These are phyloP conservation scores for Ceratocystis ficicola DNA, from an alignment of 2,329 filamentous ascomycete genomes.

Conservation along the genomic window DNA sequence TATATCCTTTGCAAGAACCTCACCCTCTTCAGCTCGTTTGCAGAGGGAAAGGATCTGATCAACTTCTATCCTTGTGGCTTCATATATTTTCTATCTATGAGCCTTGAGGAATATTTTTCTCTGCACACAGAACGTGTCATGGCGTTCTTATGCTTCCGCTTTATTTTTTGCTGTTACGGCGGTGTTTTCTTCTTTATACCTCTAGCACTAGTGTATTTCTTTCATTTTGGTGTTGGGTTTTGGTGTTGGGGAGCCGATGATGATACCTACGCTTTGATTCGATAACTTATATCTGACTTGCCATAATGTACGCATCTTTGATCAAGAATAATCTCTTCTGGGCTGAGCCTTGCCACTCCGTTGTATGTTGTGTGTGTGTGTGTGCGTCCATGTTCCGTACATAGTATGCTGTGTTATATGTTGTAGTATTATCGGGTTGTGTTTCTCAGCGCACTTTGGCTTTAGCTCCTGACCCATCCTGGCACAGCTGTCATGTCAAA, in stretches of 20 bases:
- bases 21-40: not conserved
- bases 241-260: slow-evolving; percentile 17
- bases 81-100: slow-evolving; percentile 4
- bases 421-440: not conserved
- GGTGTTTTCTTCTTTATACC: slow-evolving; percentile 15
- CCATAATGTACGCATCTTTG: slow-evolving; percentile 16
- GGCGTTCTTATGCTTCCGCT: slow-evolving; percentile 1
- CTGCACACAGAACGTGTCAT: not conserved
- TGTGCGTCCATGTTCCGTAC: slow-evolving; percentile 3
- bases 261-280: slow-evolving; percentile 19
- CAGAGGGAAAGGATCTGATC: too few species aligned
- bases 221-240: slow-evolving; percentile 7
- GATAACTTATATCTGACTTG: slow-evolving; percentile 11
- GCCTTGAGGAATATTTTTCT: slow-evolving; percentile 7
- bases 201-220: slow-evolving; percentile 20
- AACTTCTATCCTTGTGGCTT: not conserved
- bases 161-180: slow-evolving; percentile 22
- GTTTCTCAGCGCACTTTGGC: not conserved
- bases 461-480: slow-evolving; percentile 51
- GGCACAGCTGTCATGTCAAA: slow-evolving; percentile 55
- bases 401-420: not conserved
- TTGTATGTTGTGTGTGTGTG: slow-evolving; percentile 11
- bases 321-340: slow-evolving; percentile 16
- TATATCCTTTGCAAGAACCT: not conserved
- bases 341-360: not conserved